Evolutionary conservation across 139 green algal genomes (phyloP).

Genomic region (Micractinium conductrix): DNA sequence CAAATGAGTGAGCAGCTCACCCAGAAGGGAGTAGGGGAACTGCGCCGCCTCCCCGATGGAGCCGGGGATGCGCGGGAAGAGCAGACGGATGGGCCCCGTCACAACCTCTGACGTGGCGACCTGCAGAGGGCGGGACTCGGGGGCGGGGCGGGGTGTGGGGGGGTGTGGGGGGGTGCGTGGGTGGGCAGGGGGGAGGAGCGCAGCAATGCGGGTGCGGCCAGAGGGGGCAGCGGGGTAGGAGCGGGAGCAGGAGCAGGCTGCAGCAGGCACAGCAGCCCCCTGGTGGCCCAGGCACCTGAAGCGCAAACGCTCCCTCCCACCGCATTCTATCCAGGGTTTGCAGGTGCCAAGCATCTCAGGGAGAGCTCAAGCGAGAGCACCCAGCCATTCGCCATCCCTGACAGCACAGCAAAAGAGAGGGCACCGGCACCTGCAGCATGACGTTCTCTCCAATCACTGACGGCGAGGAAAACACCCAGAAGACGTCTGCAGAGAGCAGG

Average conservation of each 20-base stretch:
- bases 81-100: constrained; percentile 76
- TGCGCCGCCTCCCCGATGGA: constrained; percentile 52
- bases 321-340: too few relatives aligned
- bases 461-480: constrained; percentile 86
- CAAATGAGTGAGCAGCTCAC: constrained; percentile 4
- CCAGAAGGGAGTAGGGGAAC: constrained; percentile 88
- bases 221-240: too few relatives aligned
- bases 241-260: neutral
- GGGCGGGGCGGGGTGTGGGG: too few relatives aligned
- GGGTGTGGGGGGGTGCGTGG: too few relatives aligned
- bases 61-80: constrained; percentile 78
- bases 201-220: too few relatives aligned
- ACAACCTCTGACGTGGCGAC: constrained; percentile 54
- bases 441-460: constrained; percentile 74
- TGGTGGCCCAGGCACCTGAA: too few relatives aligned
- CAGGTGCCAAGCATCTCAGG: too few relatives aligned
- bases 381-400: too few relatives aligned
- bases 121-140: neutral
- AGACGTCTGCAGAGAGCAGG: constrained; percentile 71
- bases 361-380: too few relatives aligned
- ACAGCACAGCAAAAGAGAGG: too few relatives aligned
- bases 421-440: constrained; percentile 74
- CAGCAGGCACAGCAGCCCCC: neutral
- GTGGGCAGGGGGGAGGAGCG: too few relatives aligned
- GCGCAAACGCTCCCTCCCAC: too few relatives aligned